phyloP scores from a whole-genome alignment of 2,329 filamentous ascomycete genomes.

The Pestalotiopsis fici region DNA sequence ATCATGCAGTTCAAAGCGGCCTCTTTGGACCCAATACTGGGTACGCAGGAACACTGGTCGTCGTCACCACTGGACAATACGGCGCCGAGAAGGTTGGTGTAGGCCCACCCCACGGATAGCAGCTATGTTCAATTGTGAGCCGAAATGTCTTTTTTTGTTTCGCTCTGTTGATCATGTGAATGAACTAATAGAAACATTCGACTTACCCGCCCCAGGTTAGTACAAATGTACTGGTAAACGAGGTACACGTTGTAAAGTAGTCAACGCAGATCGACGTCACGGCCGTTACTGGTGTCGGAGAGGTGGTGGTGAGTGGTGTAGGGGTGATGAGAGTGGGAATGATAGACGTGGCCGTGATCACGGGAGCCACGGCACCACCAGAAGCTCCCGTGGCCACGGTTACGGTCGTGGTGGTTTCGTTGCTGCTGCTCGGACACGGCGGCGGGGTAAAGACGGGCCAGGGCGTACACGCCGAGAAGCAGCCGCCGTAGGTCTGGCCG shows the following conservation, averaged over 20 bases:
- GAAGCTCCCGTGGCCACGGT: not conserved
- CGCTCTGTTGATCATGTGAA: too few relatives aligned
- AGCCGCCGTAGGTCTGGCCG: slow-evolving; percentile 18
- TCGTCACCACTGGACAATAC: not conserved
- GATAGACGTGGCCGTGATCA: not conserved
- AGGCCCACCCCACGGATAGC: not conserved
- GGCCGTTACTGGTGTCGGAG: not conserved
- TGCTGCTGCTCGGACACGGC: not conserved
- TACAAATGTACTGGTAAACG: not conserved
- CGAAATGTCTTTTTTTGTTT: not conserved
- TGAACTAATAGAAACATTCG: not conserved
- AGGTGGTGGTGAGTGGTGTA: not conserved
- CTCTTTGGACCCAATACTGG: not conserved
- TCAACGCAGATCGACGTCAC: not conserved
- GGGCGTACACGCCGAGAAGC: slow-evolving; percentile 9
- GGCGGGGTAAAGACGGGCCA: slow-evolving; percentile 10
- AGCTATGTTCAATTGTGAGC: not conserved
- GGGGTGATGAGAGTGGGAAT: not conserved
- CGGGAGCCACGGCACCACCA: not conserved
- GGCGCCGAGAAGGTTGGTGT: not conserved
- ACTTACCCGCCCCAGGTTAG: slow-evolving; percentile 7
- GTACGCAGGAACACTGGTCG: not conserved
- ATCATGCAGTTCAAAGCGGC: not conserved
- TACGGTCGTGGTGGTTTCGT: not conserved
- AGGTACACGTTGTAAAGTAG: not conserved